A percentile compares a stretch with the other conserved stretches of the same genome.
phyloP scores from a whole-genome alignment of 2,329 filamentous ascomycete genomes.

The Sarocladium brachiariae region DNA sequence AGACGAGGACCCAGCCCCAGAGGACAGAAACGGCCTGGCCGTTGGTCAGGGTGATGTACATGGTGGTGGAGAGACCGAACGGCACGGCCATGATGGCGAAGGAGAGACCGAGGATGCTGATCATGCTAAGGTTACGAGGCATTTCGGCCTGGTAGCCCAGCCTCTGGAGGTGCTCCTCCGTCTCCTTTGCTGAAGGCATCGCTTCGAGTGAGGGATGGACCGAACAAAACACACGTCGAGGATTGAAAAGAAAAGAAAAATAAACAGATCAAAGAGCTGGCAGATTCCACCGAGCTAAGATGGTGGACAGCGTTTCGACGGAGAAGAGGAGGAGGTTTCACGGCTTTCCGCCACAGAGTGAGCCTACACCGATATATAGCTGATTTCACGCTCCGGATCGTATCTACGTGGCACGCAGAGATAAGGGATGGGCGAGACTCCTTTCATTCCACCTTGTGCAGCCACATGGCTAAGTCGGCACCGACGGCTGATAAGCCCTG shows the following conservation, averaged over 20 bases:
- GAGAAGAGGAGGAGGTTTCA: too few species aligned
- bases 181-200: not conserved
- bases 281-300: too few species aligned
- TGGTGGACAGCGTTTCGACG: too few species aligned
- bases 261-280: too few species aligned
- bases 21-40: slow-evolving; percentile 66
- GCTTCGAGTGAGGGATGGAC: too few species aligned
- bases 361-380: too few species aligned
- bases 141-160: slow-evolving; percentile 44
- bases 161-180: slow-evolving; percentile 24
- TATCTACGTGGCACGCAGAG: too few species aligned
- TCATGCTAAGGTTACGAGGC: slow-evolving; percentile 41
- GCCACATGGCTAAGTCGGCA: slow-evolving; percentile 1
- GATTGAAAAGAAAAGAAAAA: too few species aligned
- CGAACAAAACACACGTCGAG: too few species aligned
- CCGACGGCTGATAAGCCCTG: not conserved
- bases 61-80: slow-evolving; percentile 41
- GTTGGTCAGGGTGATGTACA: slow-evolving; percentile 51
- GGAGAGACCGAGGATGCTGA: slow-evolving; percentile 39
- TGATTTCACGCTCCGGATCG: too few species aligned
- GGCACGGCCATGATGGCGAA: slow-evolving; percentile 45
- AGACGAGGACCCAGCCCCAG: slow-evolving; percentile 60
- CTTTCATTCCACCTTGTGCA: not conserved
- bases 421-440: not conserved
- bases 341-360: too few species aligned